Conservation (phyloP, 805 yeast genomes). For the Metschnikowia amazonensis region DNA sequence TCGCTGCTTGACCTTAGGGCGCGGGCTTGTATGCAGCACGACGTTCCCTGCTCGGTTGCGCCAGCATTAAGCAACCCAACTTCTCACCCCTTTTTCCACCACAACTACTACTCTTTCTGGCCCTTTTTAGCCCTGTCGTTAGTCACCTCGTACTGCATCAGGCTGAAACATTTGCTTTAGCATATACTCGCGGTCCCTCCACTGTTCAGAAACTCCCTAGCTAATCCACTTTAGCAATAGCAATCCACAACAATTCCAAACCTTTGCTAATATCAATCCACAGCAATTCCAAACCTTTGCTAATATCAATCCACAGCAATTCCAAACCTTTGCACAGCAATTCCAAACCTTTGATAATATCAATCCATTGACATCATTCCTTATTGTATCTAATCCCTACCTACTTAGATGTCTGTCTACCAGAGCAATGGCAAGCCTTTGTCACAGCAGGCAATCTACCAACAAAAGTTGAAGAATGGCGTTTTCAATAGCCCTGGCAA, state of each 20-base stretch:
- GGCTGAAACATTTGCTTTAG: background rate
- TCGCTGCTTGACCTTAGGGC: background rate
- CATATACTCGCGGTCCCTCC: background rate
- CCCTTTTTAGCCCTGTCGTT: background rate
- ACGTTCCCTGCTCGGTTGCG: constrained; percentile 3
- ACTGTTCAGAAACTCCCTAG: background rate
- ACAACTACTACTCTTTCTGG: background rate
- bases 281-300: too few species aligned
- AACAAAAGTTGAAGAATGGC: constrained; percentile 69
- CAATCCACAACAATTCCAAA: background rate
- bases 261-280: too few species aligned
- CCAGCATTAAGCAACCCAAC: constrained; percentile 5
- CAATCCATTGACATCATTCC: too few species aligned
- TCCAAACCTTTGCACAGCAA: too few species aligned
- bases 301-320: too few species aligned
- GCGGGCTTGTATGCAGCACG: background rate
- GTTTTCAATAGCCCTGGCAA: constrained; percentile 49
- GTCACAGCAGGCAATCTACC: constrained; percentile 70
- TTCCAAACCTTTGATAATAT: too few species aligned
- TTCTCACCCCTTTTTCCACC: background rate
- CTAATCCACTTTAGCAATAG: background rate
- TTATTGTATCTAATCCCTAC: too few species aligned
- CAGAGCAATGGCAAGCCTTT: constrained; percentile 69
- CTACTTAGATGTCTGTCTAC: constrained; percentile 47
- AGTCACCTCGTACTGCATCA: background rate